phyloP scores from a whole-genome alignment of 495 filamentous ascomycete genomes.

The Astrothelium subdiscretum region DNA sequence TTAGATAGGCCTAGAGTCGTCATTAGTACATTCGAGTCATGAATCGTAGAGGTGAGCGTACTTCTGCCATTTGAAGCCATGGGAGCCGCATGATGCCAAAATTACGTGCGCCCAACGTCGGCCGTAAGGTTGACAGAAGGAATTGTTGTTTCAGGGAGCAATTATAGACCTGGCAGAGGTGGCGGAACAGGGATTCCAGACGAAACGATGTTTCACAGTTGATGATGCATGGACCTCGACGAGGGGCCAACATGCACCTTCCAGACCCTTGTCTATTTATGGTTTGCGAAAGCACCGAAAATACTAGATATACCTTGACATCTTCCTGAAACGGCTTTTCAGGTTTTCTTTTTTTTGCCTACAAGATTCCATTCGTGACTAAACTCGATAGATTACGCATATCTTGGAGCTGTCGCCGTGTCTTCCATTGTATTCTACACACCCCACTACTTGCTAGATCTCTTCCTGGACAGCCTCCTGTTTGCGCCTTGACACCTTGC shows the following conservation, averaged over 20 bases:
- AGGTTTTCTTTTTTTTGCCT: not conserved
- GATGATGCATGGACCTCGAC: not conserved
- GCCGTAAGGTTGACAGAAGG: too few species aligned
- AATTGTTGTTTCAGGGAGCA: too few species aligned
- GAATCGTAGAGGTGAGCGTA: not conserved
- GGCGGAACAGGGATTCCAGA: not conserved
- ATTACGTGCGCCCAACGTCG: not conserved
- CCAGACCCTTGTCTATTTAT: not conserved
- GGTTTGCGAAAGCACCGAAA: not conserved
- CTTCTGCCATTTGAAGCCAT: conserved; percentile 8
- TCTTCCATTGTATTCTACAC: too few species aligned
- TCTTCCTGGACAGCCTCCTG: not conserved
- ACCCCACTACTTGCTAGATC: not conserved
- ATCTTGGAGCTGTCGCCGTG: too few species aligned
- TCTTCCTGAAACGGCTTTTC: not conserved
- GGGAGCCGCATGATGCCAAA: conserved; percentile 6
- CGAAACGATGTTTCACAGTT: not conserved
- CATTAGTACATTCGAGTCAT: not conserved
- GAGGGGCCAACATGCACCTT: not conserved
- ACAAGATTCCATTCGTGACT: not conserved
- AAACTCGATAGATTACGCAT: too few species aligned
- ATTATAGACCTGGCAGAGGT: not conserved
- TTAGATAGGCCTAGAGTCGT: not conserved
- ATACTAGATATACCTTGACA: not conserved
- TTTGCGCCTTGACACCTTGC: not conserved